Base-by-base conservation (phyloP, 2,329 filamentous ascomycete species). In the Ophiostoma quercus region DNA sequence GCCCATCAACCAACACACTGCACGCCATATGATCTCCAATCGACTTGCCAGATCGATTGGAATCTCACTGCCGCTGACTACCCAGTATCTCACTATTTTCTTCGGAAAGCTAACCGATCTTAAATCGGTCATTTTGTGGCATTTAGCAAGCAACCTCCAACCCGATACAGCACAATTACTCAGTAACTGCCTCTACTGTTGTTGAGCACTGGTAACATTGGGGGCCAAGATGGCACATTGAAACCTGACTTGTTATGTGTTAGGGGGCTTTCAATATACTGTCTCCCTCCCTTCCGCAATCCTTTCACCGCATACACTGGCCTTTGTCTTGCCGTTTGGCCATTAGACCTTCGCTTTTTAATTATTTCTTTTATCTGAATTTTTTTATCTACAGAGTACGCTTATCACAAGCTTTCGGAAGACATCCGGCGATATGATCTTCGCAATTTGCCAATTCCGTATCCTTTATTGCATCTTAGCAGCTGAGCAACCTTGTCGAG, bases 141-240 rank as follows among this genome's bases (percentile, higher is more conserved):
- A 8, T 47, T 5, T 47, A 47, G 16, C 43, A 8, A 7, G 16
- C 16, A 7, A n/a, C 39, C 11, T n/a, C 6, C 14, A n/a, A 7
- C 1, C 2, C 16, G 16, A 47, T 19, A 47, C 43, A 19, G 16
- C 16, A 7, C 43, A 9, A 29, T 29, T 29, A 29, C 25, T 29
- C 16, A 19, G 19, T 7, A 29, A 29, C 25, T n/a, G 12, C 41
- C 12, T 16, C 41, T 19, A 47, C 16, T n/a, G 19, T 47, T 7
- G 7, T 19, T n/a, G 51, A 57, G 51, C 51, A 57, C 51, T 57
- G n/a, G 51, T 25, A 16, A n/a, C 51, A 57, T 57, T 57, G 51
- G n/a, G 51, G 51, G 51, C 51, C 51, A 57, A 57, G 16, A 29
- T 57, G 51, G 22, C 51, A 57, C 47, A 19, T 54, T 54, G 43